A percentile compares a stretch with the other conserved stretches of the same genome.
Conservation (phyloP, 495 filamentous ascomycete species). For the Penicillium cinerascens region DNA sequence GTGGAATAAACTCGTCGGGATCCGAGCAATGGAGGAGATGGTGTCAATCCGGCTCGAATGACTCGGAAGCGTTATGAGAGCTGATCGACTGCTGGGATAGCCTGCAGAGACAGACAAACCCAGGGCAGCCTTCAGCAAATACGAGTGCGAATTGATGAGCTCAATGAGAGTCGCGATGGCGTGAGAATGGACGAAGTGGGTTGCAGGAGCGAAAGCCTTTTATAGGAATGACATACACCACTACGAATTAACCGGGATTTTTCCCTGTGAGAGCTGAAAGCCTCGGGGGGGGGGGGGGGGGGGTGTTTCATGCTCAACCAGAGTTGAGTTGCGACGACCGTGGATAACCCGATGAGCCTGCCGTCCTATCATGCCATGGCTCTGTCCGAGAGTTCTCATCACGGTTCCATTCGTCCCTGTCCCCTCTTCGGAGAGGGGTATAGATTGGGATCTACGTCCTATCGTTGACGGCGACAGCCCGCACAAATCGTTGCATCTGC, state of each 20-base stretch:
- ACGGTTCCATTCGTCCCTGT: background rate
- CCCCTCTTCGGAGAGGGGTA: background rate
- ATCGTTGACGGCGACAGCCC: background rate
- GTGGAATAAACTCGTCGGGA: conserved; percentile 21
- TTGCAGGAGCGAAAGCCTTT: conserved; percentile 7
- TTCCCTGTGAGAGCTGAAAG: background rate
- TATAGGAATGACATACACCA: conserved; percentile 10
- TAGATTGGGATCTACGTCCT: conserved; percentile 1
- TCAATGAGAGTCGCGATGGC: conserved; percentile 20
- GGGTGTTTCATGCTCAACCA: background rate
- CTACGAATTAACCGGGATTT: background rate
- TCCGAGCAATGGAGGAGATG: conserved; percentile 7
- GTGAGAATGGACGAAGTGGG: conserved; percentile 12
- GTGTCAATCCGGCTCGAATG: background rate
- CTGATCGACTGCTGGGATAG: conserved; percentile 10
- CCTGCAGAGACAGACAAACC: conserved; percentile 9
- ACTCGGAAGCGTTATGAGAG: background rate
- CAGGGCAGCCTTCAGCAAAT: conserved; percentile 17
- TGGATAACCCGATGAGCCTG: background rate
- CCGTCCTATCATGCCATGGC: background rate
- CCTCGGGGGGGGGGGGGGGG: conserved; percentile 4
- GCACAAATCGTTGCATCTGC: background rate
- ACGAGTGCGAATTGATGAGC: conserved; percentile 13
- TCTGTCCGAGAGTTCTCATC: background rate
- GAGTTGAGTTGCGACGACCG: background rate